Evolutionary conservation across 768 basidiomycete species (phyloP).

Genomic region (Boletus subcaerulescens): DNA sequence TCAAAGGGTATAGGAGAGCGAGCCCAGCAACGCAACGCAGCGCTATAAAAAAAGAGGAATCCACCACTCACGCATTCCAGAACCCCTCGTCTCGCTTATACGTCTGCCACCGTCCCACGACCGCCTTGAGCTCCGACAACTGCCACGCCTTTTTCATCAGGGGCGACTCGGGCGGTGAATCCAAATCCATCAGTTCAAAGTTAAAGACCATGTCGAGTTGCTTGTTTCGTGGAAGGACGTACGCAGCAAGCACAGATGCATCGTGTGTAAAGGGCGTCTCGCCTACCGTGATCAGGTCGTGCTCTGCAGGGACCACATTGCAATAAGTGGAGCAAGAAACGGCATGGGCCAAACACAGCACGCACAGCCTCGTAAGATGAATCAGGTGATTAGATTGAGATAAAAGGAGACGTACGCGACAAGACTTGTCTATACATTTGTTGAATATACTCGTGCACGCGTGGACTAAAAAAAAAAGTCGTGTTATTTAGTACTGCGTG

Average conservation of each 20-base stretch:
- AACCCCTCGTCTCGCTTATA: slow-evolving; percentile 56
- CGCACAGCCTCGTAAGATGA: not conserved
- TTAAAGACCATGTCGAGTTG: slow-evolving; percentile 67
- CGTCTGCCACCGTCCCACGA: slow-evolving; percentile 51
- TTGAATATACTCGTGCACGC: slow-evolving; percentile 62
- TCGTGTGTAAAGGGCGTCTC: slow-evolving; percentile 60
- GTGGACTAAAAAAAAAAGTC: slow-evolving; percentile 37
- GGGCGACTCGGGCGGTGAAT: slow-evolving; percentile 42
- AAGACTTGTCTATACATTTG: slow-evolving; percentile 66
- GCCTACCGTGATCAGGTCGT: slow-evolving; percentile 63
- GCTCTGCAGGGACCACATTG: slow-evolving; percentile 33
- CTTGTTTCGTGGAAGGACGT: slow-evolving; percentile 54
- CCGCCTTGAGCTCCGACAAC: slow-evolving; percentile 48
- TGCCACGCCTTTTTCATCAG: slow-evolving; percentile 49
- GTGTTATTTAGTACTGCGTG: slow-evolving; percentile 1
- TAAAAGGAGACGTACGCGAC: slow-evolving; percentile 42
- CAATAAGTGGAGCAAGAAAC: slow-evolving; percentile 1
- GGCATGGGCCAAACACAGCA: not conserved
- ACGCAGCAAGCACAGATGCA: slow-evolving; percentile 47
- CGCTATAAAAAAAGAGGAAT: not conserved
- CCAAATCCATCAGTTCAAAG: slow-evolving; percentile 61
- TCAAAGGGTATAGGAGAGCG: not conserved
- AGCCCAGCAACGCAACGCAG: not conserved
- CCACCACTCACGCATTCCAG: slow-evolving; percentile 59
- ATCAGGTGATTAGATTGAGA: slow-evolving; percentile 16